Base-by-base conservation (phyloP, 2,329 filamentous ascomycete species). In the Fonsecaea monophora region DNA sequence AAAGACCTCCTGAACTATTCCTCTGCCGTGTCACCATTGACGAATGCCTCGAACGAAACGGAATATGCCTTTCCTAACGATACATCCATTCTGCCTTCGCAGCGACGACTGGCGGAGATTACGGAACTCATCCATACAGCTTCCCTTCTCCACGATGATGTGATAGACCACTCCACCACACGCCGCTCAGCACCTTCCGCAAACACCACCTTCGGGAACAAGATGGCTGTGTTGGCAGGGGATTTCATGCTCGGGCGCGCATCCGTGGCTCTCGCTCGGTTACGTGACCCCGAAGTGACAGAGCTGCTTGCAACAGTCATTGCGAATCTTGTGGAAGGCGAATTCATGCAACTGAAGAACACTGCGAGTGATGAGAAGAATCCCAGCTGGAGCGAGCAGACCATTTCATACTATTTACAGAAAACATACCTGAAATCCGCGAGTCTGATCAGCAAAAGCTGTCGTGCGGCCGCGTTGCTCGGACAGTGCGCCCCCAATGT, bases 341-440 rank as follows among this genome's bases (percentile, higher is more conserved):
- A 99, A 80, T 98, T 99, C 82, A 99, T 99, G 95, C 95, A 99
- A 83, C 84, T 99, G 74, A 96, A 97, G 82, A 99, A 99, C 80
- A 98, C 95, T 1, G 92, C 91, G 54, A 85, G 87, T 71, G 94
- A 97, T 77, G 94, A 98, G 83, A 85, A 86, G 71, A 89, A 91
- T 72, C 94, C 94, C 0, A 82, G 85, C 9, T 98, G 91, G 87
- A 95, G 90, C 1, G 92, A 97, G 75, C 92, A 97, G 61, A 91
- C 93, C 1, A 86, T 99, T 68, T 86, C 88, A 32, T 98, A 99
- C 81, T 99, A 99, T 77, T 84, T 99, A 59, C 92, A 97, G 77
- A 99, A 99, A 85, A 99, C 95, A 34, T 99, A 99, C 76, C 86
- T 99, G 73, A 99, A 99, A 83, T 96, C 92, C 1, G 95, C 95